These are phyloP conservation scores for Candida tunisiensis DNA, from an alignment of 1,139 yeast genomes.

Conservation along the genomic window DNA sequence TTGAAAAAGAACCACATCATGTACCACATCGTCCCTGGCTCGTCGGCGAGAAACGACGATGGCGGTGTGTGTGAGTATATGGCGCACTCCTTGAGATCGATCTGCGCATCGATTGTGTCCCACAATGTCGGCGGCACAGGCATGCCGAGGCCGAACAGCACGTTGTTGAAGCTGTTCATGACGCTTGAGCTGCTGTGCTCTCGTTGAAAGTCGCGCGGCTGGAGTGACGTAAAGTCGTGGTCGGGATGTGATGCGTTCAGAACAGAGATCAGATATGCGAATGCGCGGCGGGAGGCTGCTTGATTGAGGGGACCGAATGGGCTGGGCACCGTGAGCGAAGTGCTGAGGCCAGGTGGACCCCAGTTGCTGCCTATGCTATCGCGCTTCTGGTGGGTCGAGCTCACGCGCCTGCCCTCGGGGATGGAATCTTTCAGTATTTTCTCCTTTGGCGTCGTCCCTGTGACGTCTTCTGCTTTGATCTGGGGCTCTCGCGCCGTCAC, in stretches of 20 bases:
- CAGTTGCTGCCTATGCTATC: too few species aligned
- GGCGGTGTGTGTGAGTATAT: constrained; percentile 70
- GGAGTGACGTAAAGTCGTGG: constrained; percentile 77
- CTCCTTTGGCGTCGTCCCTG: too few species aligned
- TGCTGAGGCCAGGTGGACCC: constrained; percentile 9
- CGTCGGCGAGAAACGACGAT: constrained; percentile 60
- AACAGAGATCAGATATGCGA: constrained; percentile 81
- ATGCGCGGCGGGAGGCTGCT: constrained; percentile 69
- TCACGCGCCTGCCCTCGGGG: too few species aligned
- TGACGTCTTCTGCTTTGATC: too few species aligned
- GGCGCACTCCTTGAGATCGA: constrained; percentile 63
- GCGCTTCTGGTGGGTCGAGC: too few species aligned
- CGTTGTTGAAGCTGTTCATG: constrained; percentile 60
- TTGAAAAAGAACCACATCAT: constrained; percentile 86
- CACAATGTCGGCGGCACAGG: constrained; percentile 49
- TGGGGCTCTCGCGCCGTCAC: too few species aligned
- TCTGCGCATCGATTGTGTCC: constrained; percentile 76
- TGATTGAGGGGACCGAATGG: constrained; percentile 92
- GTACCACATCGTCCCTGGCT: constrained; percentile 76
- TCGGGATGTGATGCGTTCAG: constrained; percentile 89
- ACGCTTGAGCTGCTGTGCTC: constrained; percentile 34
- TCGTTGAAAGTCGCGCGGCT: constrained; percentile 68
- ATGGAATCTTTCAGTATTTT: too few species aligned
- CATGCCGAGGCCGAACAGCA: constrained; percentile 64
- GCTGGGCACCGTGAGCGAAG: too few species aligned